Evolutionary conservation across 208 protist genomes (phyloP).

Genomic region (Porcisia deanei): DNA sequence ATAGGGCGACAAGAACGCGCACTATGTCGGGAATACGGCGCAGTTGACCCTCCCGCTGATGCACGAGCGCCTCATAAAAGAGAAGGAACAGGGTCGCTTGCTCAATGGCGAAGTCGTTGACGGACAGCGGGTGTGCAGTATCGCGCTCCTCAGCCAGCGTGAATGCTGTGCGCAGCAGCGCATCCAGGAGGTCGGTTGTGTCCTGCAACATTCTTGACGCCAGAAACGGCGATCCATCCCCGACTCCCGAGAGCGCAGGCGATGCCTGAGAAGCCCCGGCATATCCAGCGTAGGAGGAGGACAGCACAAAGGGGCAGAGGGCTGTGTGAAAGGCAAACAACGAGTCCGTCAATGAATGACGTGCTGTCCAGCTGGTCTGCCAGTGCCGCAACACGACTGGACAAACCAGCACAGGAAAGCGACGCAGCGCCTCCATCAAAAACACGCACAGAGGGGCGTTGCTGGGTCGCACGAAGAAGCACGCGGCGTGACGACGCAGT

Average conservation of each 20-base stretch:
- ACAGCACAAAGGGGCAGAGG: constrained; percentile 44
- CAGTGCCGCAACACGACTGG: constrained; percentile 42
- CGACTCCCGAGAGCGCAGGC: not conserved
- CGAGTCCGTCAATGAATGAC: constrained; percentile 60
- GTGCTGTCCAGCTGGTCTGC: constrained; percentile 57
- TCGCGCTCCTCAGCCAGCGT: constrained; percentile 38
- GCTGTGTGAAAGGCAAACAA: constrained; percentile 52
- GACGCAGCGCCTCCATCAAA: constrained; percentile 54
- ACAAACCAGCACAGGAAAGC: constrained; percentile 59
- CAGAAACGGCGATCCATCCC: not conserved
- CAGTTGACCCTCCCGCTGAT: constrained; percentile 37
- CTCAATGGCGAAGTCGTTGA: constrained; percentile 32
- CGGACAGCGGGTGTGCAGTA: constrained; percentile 20
- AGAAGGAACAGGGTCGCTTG: constrained; percentile 59
- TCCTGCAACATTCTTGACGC: constrained; percentile 16
- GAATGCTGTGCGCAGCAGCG: constrained; percentile 37
- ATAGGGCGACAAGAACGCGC: constrained; percentile 28
- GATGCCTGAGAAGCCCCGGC: not conserved
- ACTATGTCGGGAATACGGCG: constrained; percentile 44
- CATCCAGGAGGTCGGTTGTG: constrained; percentile 47
- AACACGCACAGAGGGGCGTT: constrained; percentile 73
- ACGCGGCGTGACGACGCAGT: constrained; percentile 34
- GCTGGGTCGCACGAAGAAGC: constrained; percentile 63
- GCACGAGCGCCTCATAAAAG: constrained; percentile 62
- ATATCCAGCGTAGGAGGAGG: not conserved